Evolutionary conservation across 2,329 filamentous ascomycete genomes (phyloP).

Genomic region (Didymella pomorum): DNA sequence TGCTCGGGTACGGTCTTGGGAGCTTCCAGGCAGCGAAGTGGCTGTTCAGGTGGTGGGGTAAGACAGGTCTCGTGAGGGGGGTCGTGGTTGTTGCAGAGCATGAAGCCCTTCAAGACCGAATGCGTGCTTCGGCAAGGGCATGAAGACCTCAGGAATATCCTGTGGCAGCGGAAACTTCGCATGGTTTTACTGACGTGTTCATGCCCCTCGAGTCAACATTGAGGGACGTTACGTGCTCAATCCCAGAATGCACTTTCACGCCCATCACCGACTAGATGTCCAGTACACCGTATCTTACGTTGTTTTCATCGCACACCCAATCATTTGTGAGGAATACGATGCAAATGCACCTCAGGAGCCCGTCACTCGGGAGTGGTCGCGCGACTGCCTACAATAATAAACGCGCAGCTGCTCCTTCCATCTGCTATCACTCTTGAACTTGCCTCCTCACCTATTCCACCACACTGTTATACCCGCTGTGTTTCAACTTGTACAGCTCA

Average conservation of each 20-base stretch:
- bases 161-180: not conserved
- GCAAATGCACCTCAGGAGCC: not conserved
- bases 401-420: conserved; percentile 3
- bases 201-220: too few relatives aligned
- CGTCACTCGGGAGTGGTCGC: not conserved
- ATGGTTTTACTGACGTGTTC: not conserved
- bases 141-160: not conserved
- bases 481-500: not conserved
- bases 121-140: not conserved
- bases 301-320: not conserved
- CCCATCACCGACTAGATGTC: not conserved
- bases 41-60: conserved; percentile 56
- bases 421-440: not conserved
- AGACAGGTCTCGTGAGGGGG: conserved; percentile 50
- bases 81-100: conserved; percentile 52
- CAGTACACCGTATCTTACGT: not conserved
- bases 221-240: not conserved
- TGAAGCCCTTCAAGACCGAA: not conserved
- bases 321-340: not conserved
- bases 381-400: not conserved
- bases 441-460: not conserved
- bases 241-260: not conserved
- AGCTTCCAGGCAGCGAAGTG: conserved; percentile 44
- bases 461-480: not conserved
- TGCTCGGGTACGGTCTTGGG: conserved; percentile 51